phyloP scores from a whole-genome alignment of 352 stramenopile species.

The Pythium pyrilobum region DNA sequence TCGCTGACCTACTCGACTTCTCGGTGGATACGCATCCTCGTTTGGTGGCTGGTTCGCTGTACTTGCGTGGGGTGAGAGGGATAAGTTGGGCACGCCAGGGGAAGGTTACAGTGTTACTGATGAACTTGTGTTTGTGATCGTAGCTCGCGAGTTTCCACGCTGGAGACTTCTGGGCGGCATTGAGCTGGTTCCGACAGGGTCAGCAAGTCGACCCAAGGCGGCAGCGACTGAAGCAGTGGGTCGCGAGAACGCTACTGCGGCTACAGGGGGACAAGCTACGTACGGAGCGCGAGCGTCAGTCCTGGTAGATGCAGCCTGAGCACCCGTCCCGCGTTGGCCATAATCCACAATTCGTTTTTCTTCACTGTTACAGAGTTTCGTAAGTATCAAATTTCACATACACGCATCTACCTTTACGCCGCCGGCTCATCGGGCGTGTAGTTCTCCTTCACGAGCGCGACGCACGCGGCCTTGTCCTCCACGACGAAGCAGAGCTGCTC shows the following conservation, averaged over 20 bases:
- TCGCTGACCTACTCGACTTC: slow-evolving; percentile 23
- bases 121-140: no score
- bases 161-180: slow-evolving; percentile 36
- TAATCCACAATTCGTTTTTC: slow-evolving; percentile 11
- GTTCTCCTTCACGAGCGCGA: slow-evolving; percentile 31
- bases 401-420: slow-evolving; percentile 7
- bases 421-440: slow-evolving; percentile 14
- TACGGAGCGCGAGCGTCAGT: not conserved
- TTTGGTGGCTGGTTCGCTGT: not conserved
- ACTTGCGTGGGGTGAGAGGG: no score
- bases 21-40: not conserved
- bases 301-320: no score
- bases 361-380: slow-evolving; percentile 4
- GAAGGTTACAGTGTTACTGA: no score
- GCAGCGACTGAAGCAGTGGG: slow-evolving; percentile 42
- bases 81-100: no score
- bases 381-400: not conserved
- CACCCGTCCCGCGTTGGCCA: no score
- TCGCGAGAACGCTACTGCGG: slow-evolving; percentile 32
- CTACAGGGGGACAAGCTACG: slow-evolving; percentile 26
- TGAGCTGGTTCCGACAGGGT: slow-evolving; percentile 45
- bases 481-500: slow-evolving; percentile 32
- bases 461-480: slow-evolving; percentile 24
- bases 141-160: slow-evolving; percentile 35
- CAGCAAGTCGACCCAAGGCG: slow-evolving; percentile 29